Percentiles rank a stretch among this genome's conserved stretches.
These are phyloP conservation scores for Gossypium herbaceum DNA, from an alignment of 345 rosid species.

Conservation along the genomic window DNA sequence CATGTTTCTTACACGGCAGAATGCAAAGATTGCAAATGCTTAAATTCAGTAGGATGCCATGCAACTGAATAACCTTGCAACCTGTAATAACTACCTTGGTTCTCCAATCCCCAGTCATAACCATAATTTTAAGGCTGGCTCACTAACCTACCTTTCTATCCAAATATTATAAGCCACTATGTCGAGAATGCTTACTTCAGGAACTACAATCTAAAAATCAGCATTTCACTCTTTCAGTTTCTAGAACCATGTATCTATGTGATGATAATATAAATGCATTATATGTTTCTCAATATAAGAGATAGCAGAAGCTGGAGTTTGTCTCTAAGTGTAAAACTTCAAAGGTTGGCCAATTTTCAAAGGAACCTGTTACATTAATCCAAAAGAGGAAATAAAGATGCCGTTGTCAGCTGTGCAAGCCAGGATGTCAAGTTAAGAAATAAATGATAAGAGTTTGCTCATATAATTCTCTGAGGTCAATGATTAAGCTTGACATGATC, in stretches of 20 bases:
- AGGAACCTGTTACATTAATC: not conserved
- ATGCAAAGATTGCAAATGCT: not conserved
- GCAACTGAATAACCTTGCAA: not conserved
- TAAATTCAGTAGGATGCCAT: not conserved
- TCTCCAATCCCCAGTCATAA: not conserved
- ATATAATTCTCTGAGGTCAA: not conserved
- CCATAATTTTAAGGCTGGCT: not conserved
- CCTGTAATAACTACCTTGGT: not conserved
- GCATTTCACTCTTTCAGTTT: not conserved
- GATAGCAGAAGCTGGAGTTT: not conserved
- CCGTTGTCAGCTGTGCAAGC: not conserved
- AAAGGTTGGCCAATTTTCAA: not conserved
- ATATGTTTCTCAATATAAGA: not conserved
- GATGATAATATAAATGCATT: not conserved
- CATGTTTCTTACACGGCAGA: slow-evolving; percentile 2
- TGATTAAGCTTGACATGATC: not conserved
- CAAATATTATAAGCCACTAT: not conserved
- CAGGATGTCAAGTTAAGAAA: not conserved
- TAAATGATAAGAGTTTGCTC: not conserved
- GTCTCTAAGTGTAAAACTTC: not conserved
- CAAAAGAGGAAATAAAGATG: not conserved
- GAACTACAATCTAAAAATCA: not conserved
- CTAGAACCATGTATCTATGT: not conserved
- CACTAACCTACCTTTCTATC: not conserved
- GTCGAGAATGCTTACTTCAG: not conserved